Percentiles rank a stretch among this genome's conserved stretches.
Conservation (phyloP, 225 moss, liverwort and hornwort species). For the Antitrichia curtipendula region DNA sequence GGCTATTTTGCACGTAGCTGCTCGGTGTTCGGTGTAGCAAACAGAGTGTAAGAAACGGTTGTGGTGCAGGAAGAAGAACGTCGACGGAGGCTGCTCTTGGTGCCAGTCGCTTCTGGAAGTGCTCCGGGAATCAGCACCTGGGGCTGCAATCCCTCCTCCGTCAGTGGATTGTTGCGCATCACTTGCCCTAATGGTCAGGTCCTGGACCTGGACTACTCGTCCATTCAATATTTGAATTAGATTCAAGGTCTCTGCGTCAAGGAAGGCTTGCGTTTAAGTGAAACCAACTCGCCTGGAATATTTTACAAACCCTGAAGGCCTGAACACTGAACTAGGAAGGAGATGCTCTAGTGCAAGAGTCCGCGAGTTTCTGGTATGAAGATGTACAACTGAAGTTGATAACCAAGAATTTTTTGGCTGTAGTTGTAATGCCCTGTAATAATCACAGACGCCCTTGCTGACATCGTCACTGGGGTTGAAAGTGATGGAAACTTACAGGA, state of each 20-base stretch:
- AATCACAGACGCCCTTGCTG: no score
- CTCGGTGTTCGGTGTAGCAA: background rate
- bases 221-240: no score
- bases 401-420: background rate
- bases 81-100: background rate
- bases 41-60: background rate
- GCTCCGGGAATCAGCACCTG: conserved; percentile 16
- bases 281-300: no score
- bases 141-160: conserved; percentile 21
- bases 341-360: background rate
- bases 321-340: no score
- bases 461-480: no score
- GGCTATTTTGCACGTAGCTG: background rate
- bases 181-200: no score
- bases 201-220: no score
- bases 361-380: background rate
- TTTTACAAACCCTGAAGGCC: no score
- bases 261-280: no score
- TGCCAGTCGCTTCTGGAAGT: conserved; percentile 28
- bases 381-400: background rate
- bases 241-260: no score
- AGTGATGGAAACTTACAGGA: no score
- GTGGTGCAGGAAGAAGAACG: conserved; percentile 22
- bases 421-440: background rate
- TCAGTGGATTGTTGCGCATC: no score